Evolutionary conservation across 192 early-diverging fungal genomes (phyloP).

Genomic region (Allomyces arbusculus): DNA sequence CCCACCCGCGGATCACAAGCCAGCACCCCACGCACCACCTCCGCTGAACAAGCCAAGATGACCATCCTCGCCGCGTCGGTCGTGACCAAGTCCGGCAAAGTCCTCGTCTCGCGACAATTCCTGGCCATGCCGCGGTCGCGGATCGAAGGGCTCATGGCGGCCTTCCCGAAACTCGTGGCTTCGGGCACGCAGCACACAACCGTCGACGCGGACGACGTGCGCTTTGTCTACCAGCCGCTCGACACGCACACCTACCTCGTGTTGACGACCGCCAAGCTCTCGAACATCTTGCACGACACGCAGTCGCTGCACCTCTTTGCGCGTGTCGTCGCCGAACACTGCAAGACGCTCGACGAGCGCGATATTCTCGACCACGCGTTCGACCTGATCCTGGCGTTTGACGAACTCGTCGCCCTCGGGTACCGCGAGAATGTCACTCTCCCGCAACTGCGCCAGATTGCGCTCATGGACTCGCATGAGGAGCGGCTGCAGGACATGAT

Average conservation of each 20-base stretch:
- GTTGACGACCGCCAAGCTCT: conserved; percentile 68
- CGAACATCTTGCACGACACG: conserved; percentile 97
- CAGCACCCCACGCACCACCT: too few species aligned
- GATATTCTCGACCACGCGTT: conserved; percentile 72
- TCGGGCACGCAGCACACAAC: conserved; percentile 85
- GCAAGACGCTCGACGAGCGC: conserved; percentile 62
- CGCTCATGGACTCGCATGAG: conserved; percentile 96
- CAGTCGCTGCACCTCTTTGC: conserved; percentile 87
- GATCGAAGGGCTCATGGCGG: conserved; percentile 87
- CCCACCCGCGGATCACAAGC: too few species aligned
- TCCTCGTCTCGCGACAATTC: conserved; percentile 84
- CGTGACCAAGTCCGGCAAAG: conserved; percentile 6
- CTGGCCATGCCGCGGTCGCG: conserved; percentile 89
- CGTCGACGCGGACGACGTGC: conserved; percentile 87
- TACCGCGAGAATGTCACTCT: conserved; percentile 82
- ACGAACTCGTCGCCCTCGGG: conserved; percentile 82
- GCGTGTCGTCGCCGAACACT: conserved; percentile 74
- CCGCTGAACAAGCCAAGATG: not conserved
- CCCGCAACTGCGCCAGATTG: conserved; percentile 76
- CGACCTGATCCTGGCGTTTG: conserved; percentile 78
- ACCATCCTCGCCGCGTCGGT: not conserved
- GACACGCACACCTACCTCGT: conserved; percentile 82
- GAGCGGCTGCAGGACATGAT: conserved; percentile 94
- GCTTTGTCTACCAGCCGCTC: conserved; percentile 96
- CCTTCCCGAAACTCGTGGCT: conserved; percentile 90